These are phyloP conservation scores for Xylaria sp. DNA, from an alignment of 2,329 filamentous ascomycete species.

Conservation along the genomic window DNA sequence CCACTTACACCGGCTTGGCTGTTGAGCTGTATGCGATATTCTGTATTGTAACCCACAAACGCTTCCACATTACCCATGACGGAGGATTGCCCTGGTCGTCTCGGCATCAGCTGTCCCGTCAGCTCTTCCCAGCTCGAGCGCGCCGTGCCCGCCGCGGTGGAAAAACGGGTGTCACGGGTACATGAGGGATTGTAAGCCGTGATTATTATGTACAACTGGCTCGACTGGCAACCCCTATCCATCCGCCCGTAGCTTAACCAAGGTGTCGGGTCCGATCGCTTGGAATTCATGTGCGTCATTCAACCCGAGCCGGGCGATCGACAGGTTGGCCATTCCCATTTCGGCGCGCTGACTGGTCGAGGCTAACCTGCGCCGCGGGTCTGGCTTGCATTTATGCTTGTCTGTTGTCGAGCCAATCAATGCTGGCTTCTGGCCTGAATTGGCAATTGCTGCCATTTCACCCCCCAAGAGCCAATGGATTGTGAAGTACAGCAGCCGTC, in stretches of 20 bases:
- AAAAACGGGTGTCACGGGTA: constrained; percentile 3
- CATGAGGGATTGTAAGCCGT: background rate
- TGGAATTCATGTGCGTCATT: constrained; percentile 34
- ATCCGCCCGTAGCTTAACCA: constrained; percentile 33
- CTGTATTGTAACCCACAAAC: constrained; percentile 8
- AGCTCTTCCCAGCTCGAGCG: constrained; percentile 30
- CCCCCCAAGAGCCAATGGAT: constrained; percentile 15
- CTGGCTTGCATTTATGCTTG: constrained; percentile 32
- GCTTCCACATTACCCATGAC: constrained; percentile 17
- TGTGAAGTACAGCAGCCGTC: constrained; percentile 14
- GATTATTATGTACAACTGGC: background rate
- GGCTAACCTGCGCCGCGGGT: constrained; percentile 23
- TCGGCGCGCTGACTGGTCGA: constrained; percentile 27
- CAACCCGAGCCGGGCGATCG: constrained; percentile 31
- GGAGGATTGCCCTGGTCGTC: constrained; percentile 16
- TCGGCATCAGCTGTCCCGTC: constrained; percentile 30
- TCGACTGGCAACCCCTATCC: constrained; percentile 7
- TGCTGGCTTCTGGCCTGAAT: constrained; percentile 40
- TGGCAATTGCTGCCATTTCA: constrained; percentile 38
- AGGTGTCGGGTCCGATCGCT: constrained; percentile 35
- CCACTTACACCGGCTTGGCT: constrained; percentile 10
- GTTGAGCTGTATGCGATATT: constrained; percentile 3
- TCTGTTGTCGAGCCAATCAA: constrained; percentile 42
- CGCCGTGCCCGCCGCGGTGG: constrained; percentile 22
- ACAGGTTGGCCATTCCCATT: constrained; percentile 27